Evolutionary conservation across 768 basidiomycete species (phyloP), one percentile per base, ranked within the genome.

Genomic region (Cubamyces sp.): DNA sequence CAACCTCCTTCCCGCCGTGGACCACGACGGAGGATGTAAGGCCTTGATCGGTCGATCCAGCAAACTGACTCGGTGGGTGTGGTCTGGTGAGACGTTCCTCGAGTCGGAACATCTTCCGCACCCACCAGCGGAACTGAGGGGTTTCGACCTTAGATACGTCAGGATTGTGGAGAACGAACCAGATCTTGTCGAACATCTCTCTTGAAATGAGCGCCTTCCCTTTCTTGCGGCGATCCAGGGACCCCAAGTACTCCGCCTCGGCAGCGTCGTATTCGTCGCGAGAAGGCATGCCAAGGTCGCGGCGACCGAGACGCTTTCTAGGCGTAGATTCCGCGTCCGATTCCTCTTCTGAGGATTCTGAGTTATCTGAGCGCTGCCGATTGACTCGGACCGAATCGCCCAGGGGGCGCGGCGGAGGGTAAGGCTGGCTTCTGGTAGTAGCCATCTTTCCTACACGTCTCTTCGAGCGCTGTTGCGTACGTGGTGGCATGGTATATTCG

Each of bases 41-140:
- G 1, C 70, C 70, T 37, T 43, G 49, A 15, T 40, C 42, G 55
- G 50, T n/a, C 60, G 30, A 28, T 14, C 26, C 43, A 3, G 3
- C 18, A 16, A 9, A 3, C 41, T 25, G 39, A 7, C 11, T 16
- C 5, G 57, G 19, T 60, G 8, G 61, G 18, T 9, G 46, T 53
- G 47, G 34, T 15, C 15, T 30, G 37, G 30, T 40, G 41, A 26
- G n/a, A 25, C 43, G 56, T 11, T 65, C 71, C 23, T 69, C 64
- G 21, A 87, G 68, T 46, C 74, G 77, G 71, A 93, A 93, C 86
- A 88, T 92, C 78, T 90, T 90, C 68, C 90, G 86, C 14, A 86
- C 90, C 91, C 91, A 92, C 74, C 87, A 91, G 43, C 89, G 82
- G 72, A 92, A 92, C 69, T 91, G 89, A 1, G 90, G 82, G 2